Base-by-base conservation (phyloP, 345 rosid species). In the Durio zibethinus region DNA sequence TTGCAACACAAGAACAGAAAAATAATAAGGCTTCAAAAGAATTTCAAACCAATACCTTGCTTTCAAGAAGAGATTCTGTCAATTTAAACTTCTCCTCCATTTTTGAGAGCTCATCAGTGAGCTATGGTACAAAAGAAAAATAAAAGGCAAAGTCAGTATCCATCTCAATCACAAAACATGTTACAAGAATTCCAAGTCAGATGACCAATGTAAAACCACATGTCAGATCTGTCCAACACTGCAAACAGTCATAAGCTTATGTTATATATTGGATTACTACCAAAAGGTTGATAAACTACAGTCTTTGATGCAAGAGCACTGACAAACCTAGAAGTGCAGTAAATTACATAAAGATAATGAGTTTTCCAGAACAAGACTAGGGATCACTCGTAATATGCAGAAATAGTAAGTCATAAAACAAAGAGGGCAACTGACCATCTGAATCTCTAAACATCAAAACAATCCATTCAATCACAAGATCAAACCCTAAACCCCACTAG, bases 41-140 rank as follows among this genome's bases (percentile, higher is more conserved):
- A 70, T 76, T 77, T 79, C 80, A 56, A 43, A 61, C 29, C 60
- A 74, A 45, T 92, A 96, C 99, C 82, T 83, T 96, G 90, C 87
- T 90, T 88, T 96, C 91, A 59, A 93, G 89, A 74, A 91, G 89
- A 66, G 90, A 89, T 79, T 93, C 99, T 6, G 89, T 84, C 50
- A 92, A 84, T 77, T 93, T 95, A 81, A 93, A 92, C 85, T 90
- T 95, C 82, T 83, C 93, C 35, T 89, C 90, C 91, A 89, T 88
- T 87, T 86, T 93, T 5, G 90, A 84, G 73, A 93, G 88, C 86
- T 90, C 97, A 8, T 95, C 93, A 61, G 97, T 93, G 77, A 90
- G 97, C 99, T 95, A 74, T 43, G 75, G 25, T 25, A 74, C 77
- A 81, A 85, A 20, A 77, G 68, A 62, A 72, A 45, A 76, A 48